Evolutionary conservation across 345 rosid genomes (phyloP), one percentile per base, ranked within the genome.

Genomic region (Acer campestre): DNA sequence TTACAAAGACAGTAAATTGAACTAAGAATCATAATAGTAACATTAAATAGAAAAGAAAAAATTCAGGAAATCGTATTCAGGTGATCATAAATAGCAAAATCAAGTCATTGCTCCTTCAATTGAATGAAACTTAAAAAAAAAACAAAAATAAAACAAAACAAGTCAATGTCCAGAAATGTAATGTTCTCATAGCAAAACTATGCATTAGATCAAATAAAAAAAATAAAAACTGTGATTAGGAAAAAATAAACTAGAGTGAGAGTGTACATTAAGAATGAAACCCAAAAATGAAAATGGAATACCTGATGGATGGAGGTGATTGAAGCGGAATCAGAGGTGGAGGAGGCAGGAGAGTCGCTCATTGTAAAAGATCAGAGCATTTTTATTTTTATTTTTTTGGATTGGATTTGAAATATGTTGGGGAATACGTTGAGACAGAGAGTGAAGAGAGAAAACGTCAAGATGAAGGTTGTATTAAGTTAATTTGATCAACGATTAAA

Each of bases 251-350:
- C 5, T 35, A 18, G 44, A 8, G 17, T 55, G 18, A n/a, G 61
- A 46, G 12, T 10, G 49, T 42, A 46, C 11, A 46, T 46, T 10
- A 46, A 46, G 49, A 46, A 46, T 46, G 11, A 46, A 46, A 46
- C 13, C 13, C 49, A 46, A 46, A 46, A 46, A 59, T 20, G 63
- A 58, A n/a, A 40, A 61, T 3, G 20, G 27, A 18, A 31, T 63
- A 93, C 99, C 98, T 88, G 93, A 78, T 90, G 93, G 65, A 79
- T 85, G 81, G 89, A 77, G 82, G 85, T 77, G 81, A 82, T 58
- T 84, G 99, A 90, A 64, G 91, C 87, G 79, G 87, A 82, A 58
- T 85, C 94, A 68, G 87, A 85, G 78, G 83, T 86, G 81, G 93
- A 87, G 76, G 91, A 86, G 78, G 78, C 70, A 22, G 74, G 92